Base-by-base conservation (phyloP, 805 yeast genomes). In the Priceomyces melissophilus region DNA sequence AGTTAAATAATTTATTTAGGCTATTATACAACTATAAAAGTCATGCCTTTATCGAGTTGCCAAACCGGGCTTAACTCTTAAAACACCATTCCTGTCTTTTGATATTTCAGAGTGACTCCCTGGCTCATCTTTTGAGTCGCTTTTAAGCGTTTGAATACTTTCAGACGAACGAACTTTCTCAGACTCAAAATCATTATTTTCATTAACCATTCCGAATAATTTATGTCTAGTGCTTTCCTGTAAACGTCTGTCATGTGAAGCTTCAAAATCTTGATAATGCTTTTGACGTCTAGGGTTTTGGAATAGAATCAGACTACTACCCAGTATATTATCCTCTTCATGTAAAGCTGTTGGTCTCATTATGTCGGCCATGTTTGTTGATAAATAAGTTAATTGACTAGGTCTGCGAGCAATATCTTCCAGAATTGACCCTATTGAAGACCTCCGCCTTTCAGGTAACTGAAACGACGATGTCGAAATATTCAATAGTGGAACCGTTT, bases 401-500 rank as follows among this genome's bases (percentile, higher is more conserved):
- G 44, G 36, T 27, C 58, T 41, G 36, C 60, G 42, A 29, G 42
- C 42, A 8, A 42, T 34, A 29, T 59, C 65, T 30, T 49, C 52
- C 11, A 53, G 40, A 15, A 61, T 45, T 2, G 65, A 57, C 13
- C 49, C 47, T 6, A 60, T 50, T 3, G 65, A 58, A 9, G 60
- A 53, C 30, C 59, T 58, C 30, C 57, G 35, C 9, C 41, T 41
- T n/a, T 32, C 38, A 23, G 35, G 25, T 9, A 37, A 12, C 5
- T 23, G 15, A 8, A 58, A 40, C 2, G 66, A 58, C 8, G 60
- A 42, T 10, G 52, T 49, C 1, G 69, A 63, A 35, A 52, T 44
- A 9, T 45, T 49, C 17, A 65, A 49, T 13, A 65, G 48, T 13
- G 69, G 71, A 15, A 64, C 48, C 3, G 57, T 57, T 42, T 60